These are phyloP conservation scores for Kwoniella shivajii DNA, from an alignment of 1,284 basidiomycete species.

Conservation along the genomic window DNA sequence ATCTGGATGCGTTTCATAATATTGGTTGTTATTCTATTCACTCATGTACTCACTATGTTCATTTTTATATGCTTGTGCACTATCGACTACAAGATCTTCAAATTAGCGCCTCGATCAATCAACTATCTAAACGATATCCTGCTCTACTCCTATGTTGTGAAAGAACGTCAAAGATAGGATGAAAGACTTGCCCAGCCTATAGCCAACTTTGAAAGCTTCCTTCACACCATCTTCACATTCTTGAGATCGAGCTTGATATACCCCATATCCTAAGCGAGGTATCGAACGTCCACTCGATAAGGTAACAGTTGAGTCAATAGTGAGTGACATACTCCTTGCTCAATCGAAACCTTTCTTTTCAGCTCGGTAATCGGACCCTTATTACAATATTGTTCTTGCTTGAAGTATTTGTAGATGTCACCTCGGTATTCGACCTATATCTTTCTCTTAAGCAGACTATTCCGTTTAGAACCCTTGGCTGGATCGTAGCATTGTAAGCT, in stretches of 20 bases:
- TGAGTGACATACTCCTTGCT: conserved; percentile 12
- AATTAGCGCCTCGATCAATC: too few species aligned
- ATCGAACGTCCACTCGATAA: conserved; percentile 56
- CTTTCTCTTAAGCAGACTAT: too few species aligned
- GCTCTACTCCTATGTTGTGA: too few species aligned
- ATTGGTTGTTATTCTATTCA: too few species aligned
- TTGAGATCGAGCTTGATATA: conserved; percentile 68
- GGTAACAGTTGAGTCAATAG: conserved; percentile 39
- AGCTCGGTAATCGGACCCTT: too few species aligned
- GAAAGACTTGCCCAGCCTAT: conserved; percentile 60
- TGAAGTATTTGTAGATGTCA: too few species aligned
- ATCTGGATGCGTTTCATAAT: too few species aligned
- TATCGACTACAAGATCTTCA: conserved; percentile 31
- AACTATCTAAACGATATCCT: neutral
- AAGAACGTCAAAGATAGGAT: neutral
- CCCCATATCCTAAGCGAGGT: conserved; percentile 76
- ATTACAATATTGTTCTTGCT: too few species aligned
- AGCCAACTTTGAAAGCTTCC: conserved; percentile 72
- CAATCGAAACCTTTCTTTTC: too few species aligned
- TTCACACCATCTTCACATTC: conserved; percentile 63
- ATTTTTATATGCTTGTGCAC: conserved; percentile 70
- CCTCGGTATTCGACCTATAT: too few species aligned
- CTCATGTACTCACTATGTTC: conserved; percentile 54
- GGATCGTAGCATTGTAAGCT: too few species aligned
- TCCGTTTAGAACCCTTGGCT: too few species aligned